Evolutionary conservation across 2,329 filamentous ascomycete genomes (phyloP), one percentile per base, ranked within the genome.

Genomic region (Raffaelea ambrosiae): DNA sequence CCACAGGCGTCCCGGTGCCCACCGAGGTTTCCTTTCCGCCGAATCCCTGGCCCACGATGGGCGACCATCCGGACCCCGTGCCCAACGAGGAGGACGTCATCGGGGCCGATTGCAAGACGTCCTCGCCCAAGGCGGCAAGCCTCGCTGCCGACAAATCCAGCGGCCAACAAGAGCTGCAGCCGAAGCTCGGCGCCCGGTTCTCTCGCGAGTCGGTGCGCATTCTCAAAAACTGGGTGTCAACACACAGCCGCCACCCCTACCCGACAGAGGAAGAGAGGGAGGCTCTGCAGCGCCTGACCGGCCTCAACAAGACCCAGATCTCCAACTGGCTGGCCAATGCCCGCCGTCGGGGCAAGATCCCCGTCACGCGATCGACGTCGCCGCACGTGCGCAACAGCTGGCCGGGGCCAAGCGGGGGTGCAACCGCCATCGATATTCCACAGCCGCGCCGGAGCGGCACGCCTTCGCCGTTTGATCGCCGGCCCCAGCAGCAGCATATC

Each of bases 261-360:
- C 89, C 90, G 5, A 90, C 81, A 31, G 88, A 95, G 40, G 82
- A 88, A 50, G 87, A 95, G 61, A 94, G 91, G 59, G 85, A 89
- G 55, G 76, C 80, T 52, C 71, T 96, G 22, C 84, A 88, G 63
- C 74, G 77, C 42, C 77, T 85, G 57, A 95, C 89, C 1, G 88
- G 88, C 8, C 72, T 96, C 38, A 89, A 81, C 62, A 81, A 87
- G 58, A 84, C 76, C 14, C 90, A 96, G 60, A 91, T 95, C 57
- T 84, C 83, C 11, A 95, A 94, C 62, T 95, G 89, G 89, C 79
- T 95, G 42, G 89, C 89, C 50, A 95, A 95, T 64, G 88, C 88
- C 49, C 81, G 89, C 40, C 80, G 89, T 48, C 77, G 89, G 53
- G 83, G 86, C 57, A 95, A 95, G 68, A 81, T 85, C 47, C 79